Evolutionary conservation across 1,284 basidiomycete species (phyloP).

Genomic region (Puccinia coronata): DNA sequence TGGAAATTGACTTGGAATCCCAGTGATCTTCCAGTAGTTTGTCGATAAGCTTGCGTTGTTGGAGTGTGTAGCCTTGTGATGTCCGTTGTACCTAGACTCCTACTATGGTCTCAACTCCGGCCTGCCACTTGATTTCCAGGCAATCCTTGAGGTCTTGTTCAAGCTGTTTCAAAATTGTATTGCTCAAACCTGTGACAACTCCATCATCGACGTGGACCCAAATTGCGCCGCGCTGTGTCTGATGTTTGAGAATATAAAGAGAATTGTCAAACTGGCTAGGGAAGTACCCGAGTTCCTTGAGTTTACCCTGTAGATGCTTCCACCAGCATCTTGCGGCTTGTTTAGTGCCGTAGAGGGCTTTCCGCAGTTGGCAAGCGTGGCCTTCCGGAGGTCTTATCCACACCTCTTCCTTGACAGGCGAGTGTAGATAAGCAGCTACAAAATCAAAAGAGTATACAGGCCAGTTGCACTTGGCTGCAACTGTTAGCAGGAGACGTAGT

Average conservation of each 20-base stretch:
- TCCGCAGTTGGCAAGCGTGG: not conserved
- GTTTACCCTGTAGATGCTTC: not conserved
- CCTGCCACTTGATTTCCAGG: constrained; percentile 17
- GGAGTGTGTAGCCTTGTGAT: not conserved
- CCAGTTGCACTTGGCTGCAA: constrained; percentile 12
- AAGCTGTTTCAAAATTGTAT: not conserved
- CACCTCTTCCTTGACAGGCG: constrained; percentile 14
- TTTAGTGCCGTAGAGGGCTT: constrained; percentile 15
- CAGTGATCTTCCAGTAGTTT: not conserved
- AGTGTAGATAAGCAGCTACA: constrained; percentile 20
- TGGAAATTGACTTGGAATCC: not conserved
- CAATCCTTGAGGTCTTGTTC: not conserved
- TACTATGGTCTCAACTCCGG: constrained; percentile 7
- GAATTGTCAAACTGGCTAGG: not conserved
- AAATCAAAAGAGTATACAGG: constrained; percentile 20
- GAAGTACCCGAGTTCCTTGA: not conserved
- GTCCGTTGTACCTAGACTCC: not conserved
- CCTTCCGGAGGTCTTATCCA: constrained; percentile 4
- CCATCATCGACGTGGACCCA: constrained; percentile 34
- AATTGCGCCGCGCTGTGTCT: not conserved
- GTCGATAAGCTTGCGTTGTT: not conserved
- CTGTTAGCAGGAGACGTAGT: constrained; percentile 9
- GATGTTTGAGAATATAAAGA: not conserved
- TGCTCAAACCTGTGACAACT: not conserved
- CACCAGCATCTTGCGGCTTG: constrained; percentile 21